A percentile compares a stretch with the other conserved stretches of the same genome.
Evolutionary conservation across 2,329 filamentous ascomycete genomes (phyloP).

Genomic region (Xylaria sp.): DNA sequence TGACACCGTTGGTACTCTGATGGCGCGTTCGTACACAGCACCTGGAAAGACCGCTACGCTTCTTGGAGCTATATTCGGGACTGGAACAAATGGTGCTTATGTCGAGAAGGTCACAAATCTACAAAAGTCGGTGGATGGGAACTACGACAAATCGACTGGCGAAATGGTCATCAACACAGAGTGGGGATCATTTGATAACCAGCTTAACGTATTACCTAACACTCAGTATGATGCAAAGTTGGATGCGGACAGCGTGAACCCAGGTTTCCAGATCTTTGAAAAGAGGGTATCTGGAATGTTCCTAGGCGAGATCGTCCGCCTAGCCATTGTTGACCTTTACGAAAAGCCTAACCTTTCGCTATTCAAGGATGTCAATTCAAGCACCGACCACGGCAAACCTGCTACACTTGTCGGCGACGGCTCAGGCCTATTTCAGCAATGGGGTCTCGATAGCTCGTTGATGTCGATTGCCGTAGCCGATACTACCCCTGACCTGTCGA

Average conservation of each 20-base stretch:
- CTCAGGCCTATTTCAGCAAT: conserved; percentile 78
- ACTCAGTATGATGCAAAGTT: conserved; percentile 85
- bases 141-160: conserved; percentile 83
- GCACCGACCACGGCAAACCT: conserved; percentile 74
- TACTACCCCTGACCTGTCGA: conserved; percentile 74
- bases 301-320: conserved; percentile 89
- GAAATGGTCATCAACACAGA: conserved; percentile 99
- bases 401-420: conserved; percentile 75
- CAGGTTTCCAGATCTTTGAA: conserved; percentile 98
- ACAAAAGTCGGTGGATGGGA: conserved; percentile 77
- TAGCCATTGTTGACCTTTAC: conserved; percentile 78
- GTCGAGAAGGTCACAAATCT: conserved; percentile 90
- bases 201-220: conserved; percentile 85
- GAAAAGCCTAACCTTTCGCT: conserved; percentile 73
- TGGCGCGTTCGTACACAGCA: conserved; percentile 96
- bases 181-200: conserved; percentile 98
- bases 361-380: conserved; percentile 80
- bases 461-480: conserved; percentile 89
- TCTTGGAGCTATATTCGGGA: conserved; percentile 97
- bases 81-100: conserved; percentile 96
- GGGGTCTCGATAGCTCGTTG: conserved; percentile 92
- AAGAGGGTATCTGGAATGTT: conserved; percentile 99
- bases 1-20: conserved; percentile 95
- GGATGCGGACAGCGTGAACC: conserved; percentile 85
- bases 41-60: conserved; percentile 87